Evolutionary conservation across 2,329 filamentous ascomycete genomes (phyloP), one percentile per base, ranked within the genome.

Genomic region (Ciborinia camelliae): DNA sequence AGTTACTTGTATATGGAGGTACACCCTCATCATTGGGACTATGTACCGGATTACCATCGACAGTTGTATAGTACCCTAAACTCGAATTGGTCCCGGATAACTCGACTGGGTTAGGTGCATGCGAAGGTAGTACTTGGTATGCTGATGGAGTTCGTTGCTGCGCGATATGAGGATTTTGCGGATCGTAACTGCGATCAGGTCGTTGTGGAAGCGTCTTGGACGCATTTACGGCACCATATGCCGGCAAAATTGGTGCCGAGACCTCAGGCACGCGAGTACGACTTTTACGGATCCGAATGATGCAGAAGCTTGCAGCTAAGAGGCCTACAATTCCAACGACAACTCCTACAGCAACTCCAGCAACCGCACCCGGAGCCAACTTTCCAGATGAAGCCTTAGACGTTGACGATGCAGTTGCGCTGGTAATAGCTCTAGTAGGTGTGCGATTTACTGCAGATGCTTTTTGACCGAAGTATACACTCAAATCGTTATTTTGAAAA

Each of bases 401-500:
- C 23, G 70, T 70, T 52, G 81, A 70, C 8, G 74, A 68, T 26
- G 58, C 59, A 9, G 67, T 69, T 4, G 67, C 23, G 30, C 37
- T 59, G 0, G 68, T 61, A 9, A 69, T 59, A 6, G 69, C 47
- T 43, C 84, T 79, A 3, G 84, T 87, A 0, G 86, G 79, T 8
- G 80, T 78, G 37, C 86, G 79, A 12, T 75, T 73, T 2, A 79
- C 71, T 2, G 81, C 76, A 2, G 76, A 74, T 18, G 83, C 81
- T 20, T 78, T 78, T 30, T 84, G 78, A 1, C 79, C 79, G 74
- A 87, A 83, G 65, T 86, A 82, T 2, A 82, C 79, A 1, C 73
- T 72, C 2, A 88, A 76, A 70, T 87, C 84, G 14, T 73, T 71
- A 63, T 80, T 77, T 58, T 77, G 76, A 75, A 84, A 88, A 7